Evolutionary conservation across 441 rosid species (phyloP), one percentile per base, ranked within the genome.

Genomic region (Mallotus japonicus): DNA sequence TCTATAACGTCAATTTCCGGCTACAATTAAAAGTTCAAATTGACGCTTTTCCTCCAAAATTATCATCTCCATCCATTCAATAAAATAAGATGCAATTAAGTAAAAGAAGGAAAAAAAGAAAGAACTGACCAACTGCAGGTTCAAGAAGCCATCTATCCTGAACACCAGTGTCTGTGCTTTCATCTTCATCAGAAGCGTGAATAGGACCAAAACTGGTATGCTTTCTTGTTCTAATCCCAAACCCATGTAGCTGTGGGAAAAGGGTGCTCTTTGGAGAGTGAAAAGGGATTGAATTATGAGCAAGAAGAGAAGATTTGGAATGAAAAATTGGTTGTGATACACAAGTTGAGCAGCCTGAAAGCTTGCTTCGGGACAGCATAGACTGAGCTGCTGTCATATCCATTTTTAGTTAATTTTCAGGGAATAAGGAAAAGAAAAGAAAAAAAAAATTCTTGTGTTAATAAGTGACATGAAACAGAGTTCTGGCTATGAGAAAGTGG

Each of bases 81-180:
- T 34, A 50, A 50, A 50, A 11, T 24, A 24, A 32, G 4, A 8
- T 13, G 16, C n/a, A 6, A 37, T 8, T 40, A 20, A 6, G 13
- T 14, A 14, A 50, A 17, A 22, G 40, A 34, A 34, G 40, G 5
- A n/a, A 2, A 24, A 24, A 34, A 5, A 34, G 40, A 34, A 34
- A 6, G 19, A 8, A 79, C 88, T 71, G 69, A 88, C 96, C 98
- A 68, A 86, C 40, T 34, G 40, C 90, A 20, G 97, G 97, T 77
- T 85, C 83, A 75, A 89, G 96, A 82, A 93, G 87, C 97, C 96
- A 91, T 75, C 85, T 86, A 49, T 84, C 86, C 56, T 82, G 70
- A 66, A 62, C 79, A 69, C 32, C 72, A 11, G 89, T 32, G 44
- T 84, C 47, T 56, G 84, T 72, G 60, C 60, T 73, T 47, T 74